A percentile compares a stretch with the other conserved stretches of the same genome.
phyloP scores from a whole-genome alignment of 768 basidiomycete genomes.

The Clitopilus hobsonii region DNA sequence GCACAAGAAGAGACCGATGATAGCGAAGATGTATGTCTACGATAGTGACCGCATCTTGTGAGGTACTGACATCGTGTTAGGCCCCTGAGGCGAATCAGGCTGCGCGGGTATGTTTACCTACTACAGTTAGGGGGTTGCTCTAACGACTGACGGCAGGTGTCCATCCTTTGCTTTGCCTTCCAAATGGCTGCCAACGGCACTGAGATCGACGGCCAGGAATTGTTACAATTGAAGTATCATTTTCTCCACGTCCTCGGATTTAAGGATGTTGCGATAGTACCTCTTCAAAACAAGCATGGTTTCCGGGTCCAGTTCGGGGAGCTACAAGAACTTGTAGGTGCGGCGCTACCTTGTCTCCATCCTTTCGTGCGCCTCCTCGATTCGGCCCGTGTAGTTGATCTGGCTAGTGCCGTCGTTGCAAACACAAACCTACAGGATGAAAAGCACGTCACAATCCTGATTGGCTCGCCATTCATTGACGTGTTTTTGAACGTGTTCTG shows the following conservation, averaged over 20 bases:
- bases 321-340: slow-evolving; percentile 32
- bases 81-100: not conserved
- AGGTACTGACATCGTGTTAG: no score
- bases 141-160: slow-evolving; percentile 35
- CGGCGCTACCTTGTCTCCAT: slow-evolving; percentile 52
- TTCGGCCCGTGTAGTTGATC: slow-evolving; percentile 42
- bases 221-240: slow-evolving; percentile 60
- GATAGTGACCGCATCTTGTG: no score
- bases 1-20: not conserved
- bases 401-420: slow-evolving; percentile 40
- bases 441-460: slow-evolving; percentile 35
- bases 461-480: slow-evolving; percentile 66
- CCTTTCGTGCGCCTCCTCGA: slow-evolving; percentile 59
- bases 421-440: slow-evolving; percentile 38
- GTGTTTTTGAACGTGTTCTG: slow-evolving; percentile 47
- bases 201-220: slow-evolving; percentile 40
- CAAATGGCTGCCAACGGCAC: slow-evolving; percentile 67
- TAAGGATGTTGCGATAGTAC: slow-evolving; percentile 38
- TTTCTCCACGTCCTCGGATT: slow-evolving; percentile 52
- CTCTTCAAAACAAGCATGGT: slow-evolving; percentile 40
- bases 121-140: not conserved
- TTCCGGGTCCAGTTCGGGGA: slow-evolving; percentile 54
- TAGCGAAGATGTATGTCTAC: not conserved
- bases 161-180: slow-evolving; percentile 52
- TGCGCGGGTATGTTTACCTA: not conserved